Conservation (phyloP, 768 basidiomycete genomes). For the Hortiboletus campestris region DNA sequence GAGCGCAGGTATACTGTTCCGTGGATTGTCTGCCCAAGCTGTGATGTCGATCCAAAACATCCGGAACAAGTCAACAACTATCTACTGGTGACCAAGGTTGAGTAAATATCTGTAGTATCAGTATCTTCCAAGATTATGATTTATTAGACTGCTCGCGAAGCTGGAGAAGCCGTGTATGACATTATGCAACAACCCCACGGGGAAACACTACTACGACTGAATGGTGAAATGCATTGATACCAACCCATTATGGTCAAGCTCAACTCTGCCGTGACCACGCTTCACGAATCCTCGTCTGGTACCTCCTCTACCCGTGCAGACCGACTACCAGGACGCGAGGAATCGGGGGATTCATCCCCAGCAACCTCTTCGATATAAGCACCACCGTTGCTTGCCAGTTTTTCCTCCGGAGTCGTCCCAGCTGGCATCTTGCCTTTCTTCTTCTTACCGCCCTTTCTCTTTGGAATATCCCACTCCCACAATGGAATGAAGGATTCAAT, state of each 20-base stretch:
- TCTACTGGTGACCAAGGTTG: neutral
- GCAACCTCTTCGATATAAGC: slow-evolving; percentile 39
- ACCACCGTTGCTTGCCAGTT: slow-evolving; percentile 41
- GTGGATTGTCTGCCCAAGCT: neutral
- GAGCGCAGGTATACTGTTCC: neutral
- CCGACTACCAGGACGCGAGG: slow-evolving; percentile 35
- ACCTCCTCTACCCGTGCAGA: slow-evolving; percentile 46
- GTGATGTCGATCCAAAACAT: neutral
- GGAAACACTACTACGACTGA: slow-evolving; percentile 40
- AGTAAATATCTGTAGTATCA: too few relatives aligned
- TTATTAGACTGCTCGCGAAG: neutral
- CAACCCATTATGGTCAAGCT: neutral
- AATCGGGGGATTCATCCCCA: slow-evolving; percentile 31
- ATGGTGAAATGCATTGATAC: neutral
- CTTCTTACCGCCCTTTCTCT: slow-evolving; percentile 68
- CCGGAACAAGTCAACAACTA: neutral
- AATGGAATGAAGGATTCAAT: slow-evolving; percentile 95
- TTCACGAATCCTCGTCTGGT: slow-evolving; percentile 39
- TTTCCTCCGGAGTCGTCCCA: slow-evolving; percentile 35
- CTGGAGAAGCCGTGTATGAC: neutral
- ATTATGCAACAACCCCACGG: neutral
- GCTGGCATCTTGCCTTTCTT: slow-evolving; percentile 45
- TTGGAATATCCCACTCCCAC: slow-evolving; percentile 94
- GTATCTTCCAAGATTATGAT: too few relatives aligned
- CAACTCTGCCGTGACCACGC: neutral